Evolutionary conservation across 1,284 basidiomycete species (phyloP).

Genomic region (Heterobasidion annosum): DNA sequence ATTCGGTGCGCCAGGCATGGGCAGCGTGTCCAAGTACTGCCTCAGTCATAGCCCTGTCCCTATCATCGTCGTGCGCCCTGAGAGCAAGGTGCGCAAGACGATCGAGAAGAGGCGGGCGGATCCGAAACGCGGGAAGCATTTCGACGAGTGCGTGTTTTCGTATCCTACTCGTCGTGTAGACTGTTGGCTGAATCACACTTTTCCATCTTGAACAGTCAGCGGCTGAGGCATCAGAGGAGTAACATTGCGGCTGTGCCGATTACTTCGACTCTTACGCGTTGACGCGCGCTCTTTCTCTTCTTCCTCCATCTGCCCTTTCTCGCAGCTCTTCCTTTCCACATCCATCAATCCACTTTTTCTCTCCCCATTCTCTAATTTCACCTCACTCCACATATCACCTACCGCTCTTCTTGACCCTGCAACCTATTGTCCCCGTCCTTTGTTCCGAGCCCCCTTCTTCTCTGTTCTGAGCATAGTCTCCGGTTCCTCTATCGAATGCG

Average conservation of each 20-base stretch:
- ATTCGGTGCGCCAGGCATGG: conserved; percentile 49
- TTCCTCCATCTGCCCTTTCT: too few relatives aligned
- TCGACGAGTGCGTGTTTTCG: conserved; percentile 39
- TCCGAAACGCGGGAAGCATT: conserved; percentile 79
- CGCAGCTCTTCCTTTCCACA: too few relatives aligned
- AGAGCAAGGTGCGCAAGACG: conserved; percentile 79
- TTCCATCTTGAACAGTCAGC: neutral
- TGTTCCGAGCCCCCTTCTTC: too few relatives aligned
- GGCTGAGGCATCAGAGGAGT: conserved; percentile 5
- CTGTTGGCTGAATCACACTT: neutral
- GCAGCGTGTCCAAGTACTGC: conserved; percentile 72
- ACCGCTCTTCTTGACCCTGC: too few relatives aligned
- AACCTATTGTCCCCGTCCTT: too few relatives aligned
- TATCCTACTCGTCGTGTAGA: neutral
- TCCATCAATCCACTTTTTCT: too few relatives aligned
- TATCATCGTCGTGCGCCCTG: conserved; percentile 86
- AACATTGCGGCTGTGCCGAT: conserved; percentile 3
- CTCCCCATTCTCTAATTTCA: too few relatives aligned
- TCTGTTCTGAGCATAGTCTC: too few relatives aligned
- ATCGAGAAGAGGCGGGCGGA: conserved; percentile 76
- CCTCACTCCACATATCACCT: too few relatives aligned
- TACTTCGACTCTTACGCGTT: conserved; percentile 8
- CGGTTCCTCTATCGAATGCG: too few relatives aligned
- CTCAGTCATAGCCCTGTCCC: conserved; percentile 87
- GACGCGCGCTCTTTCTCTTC: neutral